A percentile compares a stretch with the other conserved stretches of the same genome.
Evolutionary conservation across 306 rosid genomes (phyloP).

Genomic region (Carpinus fangiana): DNA sequence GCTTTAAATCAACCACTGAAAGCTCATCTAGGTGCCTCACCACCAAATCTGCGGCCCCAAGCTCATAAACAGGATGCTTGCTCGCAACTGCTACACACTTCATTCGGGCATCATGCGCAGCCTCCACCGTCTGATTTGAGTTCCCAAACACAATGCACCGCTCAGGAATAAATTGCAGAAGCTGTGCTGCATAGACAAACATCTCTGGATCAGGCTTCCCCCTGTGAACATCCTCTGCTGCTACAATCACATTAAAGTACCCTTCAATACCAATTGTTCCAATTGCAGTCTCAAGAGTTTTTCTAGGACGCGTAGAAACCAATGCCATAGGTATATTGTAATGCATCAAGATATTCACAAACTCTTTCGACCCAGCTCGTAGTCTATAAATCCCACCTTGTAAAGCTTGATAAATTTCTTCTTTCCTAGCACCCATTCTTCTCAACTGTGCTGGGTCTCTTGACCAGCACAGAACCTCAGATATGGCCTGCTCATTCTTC

Average conservation of each 20-base stretch:
- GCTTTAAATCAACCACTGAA: slow-evolving; percentile 88
- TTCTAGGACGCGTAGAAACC: slow-evolving; percentile 86
- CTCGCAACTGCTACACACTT: slow-evolving; percentile 98
- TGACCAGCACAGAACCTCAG: slow-evolving; percentile 97
- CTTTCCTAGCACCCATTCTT: slow-evolving; percentile 81
- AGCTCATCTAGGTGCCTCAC: slow-evolving; percentile 84
- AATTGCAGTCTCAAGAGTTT: slow-evolving; percentile 68
- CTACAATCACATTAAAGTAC: slow-evolving; percentile 71
- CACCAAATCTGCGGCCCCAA: slow-evolving; percentile 87
- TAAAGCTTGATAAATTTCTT: slow-evolving; percentile 79
- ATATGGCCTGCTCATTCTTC: slow-evolving; percentile 93
- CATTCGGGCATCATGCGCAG: slow-evolving; percentile 93
- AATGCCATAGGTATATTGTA: slow-evolving; percentile 89
- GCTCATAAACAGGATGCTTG: slow-evolving; percentile 95
- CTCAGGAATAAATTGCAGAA: slow-evolving; percentile 81
- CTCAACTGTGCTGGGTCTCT: slow-evolving; percentile 71
- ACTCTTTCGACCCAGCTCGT: slow-evolving; percentile 78
- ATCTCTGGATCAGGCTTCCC: slow-evolving; percentile 99
- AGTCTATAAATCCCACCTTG: slow-evolving; percentile 81
- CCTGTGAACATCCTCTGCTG: slow-evolving; percentile 91
- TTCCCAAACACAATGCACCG: slow-evolving; percentile 97
- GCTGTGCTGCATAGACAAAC: slow-evolving; percentile 88
- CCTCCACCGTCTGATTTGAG: slow-evolving; percentile 92
- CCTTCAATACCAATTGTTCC: slow-evolving; percentile 71
- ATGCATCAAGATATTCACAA: slow-evolving; percentile 84